A percentile compares a stretch with the other conserved stretches of the same genome.
These are phyloP conservation scores for Suhomyces canberraensis DNA, from an alignment of 805 yeast species.

Conservation along the genomic window DNA sequence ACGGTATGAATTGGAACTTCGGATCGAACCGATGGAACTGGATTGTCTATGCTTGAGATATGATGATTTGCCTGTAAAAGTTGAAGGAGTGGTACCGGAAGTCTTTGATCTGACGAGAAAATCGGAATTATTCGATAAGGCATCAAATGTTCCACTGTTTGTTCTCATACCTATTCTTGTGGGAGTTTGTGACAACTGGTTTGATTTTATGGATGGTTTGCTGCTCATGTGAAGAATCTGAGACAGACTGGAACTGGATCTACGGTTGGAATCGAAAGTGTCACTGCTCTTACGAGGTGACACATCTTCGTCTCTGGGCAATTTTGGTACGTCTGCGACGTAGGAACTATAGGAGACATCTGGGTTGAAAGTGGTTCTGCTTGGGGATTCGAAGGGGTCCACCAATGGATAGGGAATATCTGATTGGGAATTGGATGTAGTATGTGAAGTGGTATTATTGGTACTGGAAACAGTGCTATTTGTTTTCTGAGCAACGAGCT, in stretches of 20 bases:
- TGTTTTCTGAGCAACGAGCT: too few relatives aligned
- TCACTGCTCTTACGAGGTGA: slow-evolving; percentile 12
- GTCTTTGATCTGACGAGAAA: slow-evolving; percentile 8
- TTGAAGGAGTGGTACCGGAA: slow-evolving; percentile 3
- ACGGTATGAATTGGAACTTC: slow-evolving; percentile 29
- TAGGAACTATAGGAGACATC: slow-evolving; percentile 1
- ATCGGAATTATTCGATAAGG: slow-evolving; percentile 5
- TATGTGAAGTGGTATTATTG: not conserved
- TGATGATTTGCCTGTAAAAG: slow-evolving; percentile 2
- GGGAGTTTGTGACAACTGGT: slow-evolving; percentile 1
- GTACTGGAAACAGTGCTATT: not conserved
- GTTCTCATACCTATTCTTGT: slow-evolving; percentile 5
- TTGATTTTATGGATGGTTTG: not conserved
- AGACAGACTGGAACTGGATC: slow-evolving; percentile 4
- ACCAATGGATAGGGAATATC: slow-evolving; percentile 16
- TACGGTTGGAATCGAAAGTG: slow-evolving; percentile 8
- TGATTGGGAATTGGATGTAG: not conserved
- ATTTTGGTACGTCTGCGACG: slow-evolving; percentile 1
- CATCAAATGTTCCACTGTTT: slow-evolving; percentile 4
- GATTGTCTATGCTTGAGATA: slow-evolving; percentile 17
- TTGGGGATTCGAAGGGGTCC: slow-evolving; percentile 3
- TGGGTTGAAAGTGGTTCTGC: not conserved
- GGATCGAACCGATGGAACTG: slow-evolving; percentile 35
- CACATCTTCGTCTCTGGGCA: not conserved
- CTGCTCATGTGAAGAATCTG: slow-evolving; percentile 1